phyloP scores from a whole-genome alignment of 169 alveolate species.

The Plasmodium blacklocki region DNA sequence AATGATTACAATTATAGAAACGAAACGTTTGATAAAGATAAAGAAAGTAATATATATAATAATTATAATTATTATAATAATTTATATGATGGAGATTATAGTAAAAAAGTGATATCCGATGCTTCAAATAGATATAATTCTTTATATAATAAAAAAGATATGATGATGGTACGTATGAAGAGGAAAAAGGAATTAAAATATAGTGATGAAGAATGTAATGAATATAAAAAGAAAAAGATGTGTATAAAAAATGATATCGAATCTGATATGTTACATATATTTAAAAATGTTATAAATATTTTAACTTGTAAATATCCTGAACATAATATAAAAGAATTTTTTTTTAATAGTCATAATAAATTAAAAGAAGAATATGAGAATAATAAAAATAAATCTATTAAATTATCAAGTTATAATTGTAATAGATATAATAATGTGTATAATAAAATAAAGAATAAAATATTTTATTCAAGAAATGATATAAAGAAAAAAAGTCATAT shows the following conservation, averaged over 20 bases:
- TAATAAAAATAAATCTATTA: slow-evolving; percentile 31
- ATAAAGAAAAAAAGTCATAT: slow-evolving; percentile 19
- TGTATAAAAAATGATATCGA: slow-evolving; percentile 26
- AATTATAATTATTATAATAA: background rate
- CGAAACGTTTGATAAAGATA: no score
- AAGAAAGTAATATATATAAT: background rate
- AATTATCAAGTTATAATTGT: slow-evolving; percentile 46
- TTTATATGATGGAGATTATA: background rate
- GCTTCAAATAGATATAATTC: background rate
- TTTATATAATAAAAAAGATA: background rate
- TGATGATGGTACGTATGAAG: background rate
- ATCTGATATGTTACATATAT: slow-evolving; percentile 64
- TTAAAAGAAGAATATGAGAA: slow-evolving; percentile 63
- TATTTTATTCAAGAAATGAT: slow-evolving; percentile 29
- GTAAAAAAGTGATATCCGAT: background rate
- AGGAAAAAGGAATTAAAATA: no score
- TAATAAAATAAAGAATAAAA: slow-evolving; percentile 26
- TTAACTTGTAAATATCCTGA: slow-evolving; percentile 65
- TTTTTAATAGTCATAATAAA: slow-evolving; percentile 71
- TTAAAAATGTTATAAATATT: slow-evolving; percentile 53
- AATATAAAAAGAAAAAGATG: background rate
- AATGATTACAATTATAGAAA: background rate
- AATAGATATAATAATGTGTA: slow-evolving; percentile 38
- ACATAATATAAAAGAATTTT: slow-evolving; percentile 49
- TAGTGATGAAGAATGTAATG: slow-evolving; percentile 3